Base-by-base conservation (phyloP, 805 yeast species). In the Sugiyamaella qingdaonensis region DNA sequence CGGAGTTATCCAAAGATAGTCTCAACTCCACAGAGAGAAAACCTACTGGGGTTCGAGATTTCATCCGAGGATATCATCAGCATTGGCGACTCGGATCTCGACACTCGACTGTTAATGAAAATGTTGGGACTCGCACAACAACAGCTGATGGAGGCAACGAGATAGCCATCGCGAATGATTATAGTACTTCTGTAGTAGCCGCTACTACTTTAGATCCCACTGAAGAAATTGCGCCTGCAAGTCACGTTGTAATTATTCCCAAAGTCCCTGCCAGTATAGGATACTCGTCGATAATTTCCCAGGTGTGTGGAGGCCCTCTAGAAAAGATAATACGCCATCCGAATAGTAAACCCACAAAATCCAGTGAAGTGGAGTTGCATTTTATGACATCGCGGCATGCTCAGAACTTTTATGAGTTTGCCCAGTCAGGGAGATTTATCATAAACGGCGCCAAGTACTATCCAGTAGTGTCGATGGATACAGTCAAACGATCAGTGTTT, bases 361-460 rank as follows among this genome's bases (percentile, higher is more conserved):
- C 3, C 19, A 16, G 31, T 29, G 27, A 24, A 10, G 43, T 58
- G 10, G 58, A 59, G 27, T 35, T 60, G 18, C 55, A 56, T 27
- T 61, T 48, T 37, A 14, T 59, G 43, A 39, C 52, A 18, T 46
- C 46, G 4, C 36, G 32, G 8, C 43, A 45, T 29, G 63, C 63
- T 2, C 35, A 35, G 5, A 21, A 33, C 24, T 61, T 61, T 35
- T 39, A 36, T 37, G 49, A 46, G 13, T 56, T 39, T 45, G 58
- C 63, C 14, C 11, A 41, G n/a, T 32, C 54, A 9, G 64, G 64
- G 5, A 19, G 59, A 27, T 61, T 61, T 47, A n/a, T 60, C 16
- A 60, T 61, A 43, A 61, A 61, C 48, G 64, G 65, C 2, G 13
- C 10, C 18, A 19, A 43, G n/a, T 46, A 35, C 13, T 46, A 36